Evolutionary conservation across 768 basidiomycete genomes (phyloP).

Genomic region (Suillus fuscotomentosus): DNA sequence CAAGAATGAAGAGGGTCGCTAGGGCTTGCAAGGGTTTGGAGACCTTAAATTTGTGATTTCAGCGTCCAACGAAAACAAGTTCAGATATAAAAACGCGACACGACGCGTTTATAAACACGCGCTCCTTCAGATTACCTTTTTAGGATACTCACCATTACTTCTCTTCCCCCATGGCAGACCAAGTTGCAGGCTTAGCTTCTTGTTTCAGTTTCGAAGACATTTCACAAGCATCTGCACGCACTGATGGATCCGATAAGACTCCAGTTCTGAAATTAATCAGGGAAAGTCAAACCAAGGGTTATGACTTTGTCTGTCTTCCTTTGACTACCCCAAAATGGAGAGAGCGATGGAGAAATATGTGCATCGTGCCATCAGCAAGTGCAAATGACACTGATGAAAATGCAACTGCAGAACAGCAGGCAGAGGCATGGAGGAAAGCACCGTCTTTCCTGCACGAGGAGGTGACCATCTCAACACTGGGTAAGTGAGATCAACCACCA

Average conservation of each 20-base stretch:
- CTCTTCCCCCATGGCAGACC: constrained; percentile 17
- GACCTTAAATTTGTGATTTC: background rate
- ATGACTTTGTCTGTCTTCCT: constrained; percentile 77
- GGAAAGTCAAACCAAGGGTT: constrained; percentile 62
- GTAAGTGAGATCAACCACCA: constrained; percentile 30
- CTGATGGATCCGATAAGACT: constrained; percentile 34
- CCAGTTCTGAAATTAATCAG: constrained; percentile 51
- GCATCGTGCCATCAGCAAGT: constrained; percentile 57
- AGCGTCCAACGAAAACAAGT: background rate
- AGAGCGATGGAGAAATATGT: constrained; percentile 86
- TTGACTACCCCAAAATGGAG: constrained; percentile 89
- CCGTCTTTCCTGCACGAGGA: constrained; percentile 82
- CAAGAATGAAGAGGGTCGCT: background rate
- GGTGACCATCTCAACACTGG: constrained; percentile 86
- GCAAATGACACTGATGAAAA: constrained; percentile 35
- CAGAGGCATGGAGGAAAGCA: constrained; percentile 85
- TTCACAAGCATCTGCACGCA: constrained; percentile 23
- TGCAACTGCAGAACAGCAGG: constrained; percentile 53
- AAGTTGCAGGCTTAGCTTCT: constrained; percentile 27
- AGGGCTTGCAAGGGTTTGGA: constrained; percentile 2
- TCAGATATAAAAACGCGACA: background rate
- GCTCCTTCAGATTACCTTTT: background rate
- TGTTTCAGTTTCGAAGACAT: constrained; percentile 38
- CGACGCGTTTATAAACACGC: background rate
- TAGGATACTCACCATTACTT: background rate